Percentiles rank a stretch among this genome's conserved stretches.
These are phyloP conservation scores for Durio zibethinus DNA, from an alignment of 345 rosid genomes.

Conservation along the genomic window DNA sequence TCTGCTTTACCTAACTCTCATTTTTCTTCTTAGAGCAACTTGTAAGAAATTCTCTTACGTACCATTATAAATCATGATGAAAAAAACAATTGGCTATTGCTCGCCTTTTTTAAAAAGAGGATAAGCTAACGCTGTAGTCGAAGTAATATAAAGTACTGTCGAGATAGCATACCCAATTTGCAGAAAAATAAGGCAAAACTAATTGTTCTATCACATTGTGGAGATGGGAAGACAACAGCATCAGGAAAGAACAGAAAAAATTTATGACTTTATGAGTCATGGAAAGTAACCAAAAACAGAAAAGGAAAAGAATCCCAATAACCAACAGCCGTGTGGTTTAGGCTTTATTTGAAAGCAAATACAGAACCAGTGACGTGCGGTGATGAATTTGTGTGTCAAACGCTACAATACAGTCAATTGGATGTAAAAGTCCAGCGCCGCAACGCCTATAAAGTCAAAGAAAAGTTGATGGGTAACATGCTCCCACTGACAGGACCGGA, in stretches of 20 bases:
- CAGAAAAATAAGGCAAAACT: neutral
- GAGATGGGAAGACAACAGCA: neutral
- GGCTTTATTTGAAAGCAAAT: too few relatives aligned
- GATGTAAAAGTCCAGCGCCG: too few relatives aligned
- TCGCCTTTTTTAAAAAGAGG: neutral
- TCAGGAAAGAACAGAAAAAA: neutral
- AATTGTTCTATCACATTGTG: neutral
- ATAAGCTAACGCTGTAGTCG: neutral
- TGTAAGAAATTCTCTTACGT: neutral
- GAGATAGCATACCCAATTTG: neutral
- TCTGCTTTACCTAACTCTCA: neutral
- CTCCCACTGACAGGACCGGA: too few relatives aligned
- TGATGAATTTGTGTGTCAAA: too few relatives aligned
- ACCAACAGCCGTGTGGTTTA: too few relatives aligned
- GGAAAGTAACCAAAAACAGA: neutral
- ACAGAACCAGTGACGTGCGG: too few relatives aligned
- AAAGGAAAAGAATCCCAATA: neutral
- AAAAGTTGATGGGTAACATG: too few relatives aligned
- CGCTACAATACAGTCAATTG: too few relatives aligned
- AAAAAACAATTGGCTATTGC: neutral
- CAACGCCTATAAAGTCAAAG: too few relatives aligned
- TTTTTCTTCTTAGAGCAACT: neutral
- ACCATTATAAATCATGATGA: neutral
- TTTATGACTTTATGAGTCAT: too few relatives aligned
- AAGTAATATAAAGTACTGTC: conserved; percentile 42